Conservation (phyloP, 2,329 filamentous ascomycete species). For the Aspergillus sp. region DNA sequence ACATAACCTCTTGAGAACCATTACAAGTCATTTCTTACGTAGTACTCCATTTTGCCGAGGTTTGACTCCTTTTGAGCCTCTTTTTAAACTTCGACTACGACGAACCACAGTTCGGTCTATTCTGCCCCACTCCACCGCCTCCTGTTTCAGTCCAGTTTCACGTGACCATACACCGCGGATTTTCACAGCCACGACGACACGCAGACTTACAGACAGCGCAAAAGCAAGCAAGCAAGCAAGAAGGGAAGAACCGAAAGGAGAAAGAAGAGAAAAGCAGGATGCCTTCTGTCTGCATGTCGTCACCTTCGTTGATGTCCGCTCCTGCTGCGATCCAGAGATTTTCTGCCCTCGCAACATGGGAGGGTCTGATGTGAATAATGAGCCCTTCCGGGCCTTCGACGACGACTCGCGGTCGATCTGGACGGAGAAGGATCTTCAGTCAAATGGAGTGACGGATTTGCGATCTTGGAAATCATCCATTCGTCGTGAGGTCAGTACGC, state of each 20-base stretch:
- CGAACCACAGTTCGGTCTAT: too few relatives aligned
- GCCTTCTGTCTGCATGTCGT: background rate
- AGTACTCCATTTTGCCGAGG: too few relatives aligned
- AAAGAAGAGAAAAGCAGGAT: background rate
- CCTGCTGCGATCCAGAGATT: background rate
- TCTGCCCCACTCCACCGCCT: too few relatives aligned
- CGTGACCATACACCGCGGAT: too few relatives aligned
- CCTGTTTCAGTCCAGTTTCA: too few relatives aligned
- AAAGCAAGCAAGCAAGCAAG: too few relatives aligned
- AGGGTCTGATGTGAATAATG: background rate
- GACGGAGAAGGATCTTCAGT: background rate
- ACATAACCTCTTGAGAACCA: background rate
- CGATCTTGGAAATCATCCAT: background rate
- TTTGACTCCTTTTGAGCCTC: too few relatives aligned
- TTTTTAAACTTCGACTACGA: background rate
- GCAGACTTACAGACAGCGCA: too few relatives aligned
- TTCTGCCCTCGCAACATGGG: background rate
- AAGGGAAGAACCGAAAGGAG: too few relatives aligned
- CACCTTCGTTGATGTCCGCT: background rate
- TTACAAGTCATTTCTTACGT: too few relatives aligned
- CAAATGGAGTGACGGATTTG: background rate
- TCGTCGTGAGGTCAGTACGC: background rate
- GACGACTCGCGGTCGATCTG: background rate
- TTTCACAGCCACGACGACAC: too few relatives aligned
- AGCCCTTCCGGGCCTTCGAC: background rate